Conservation (phyloP, 768 basidiomycete genomes). For the Exidia glandulosa region DNA sequence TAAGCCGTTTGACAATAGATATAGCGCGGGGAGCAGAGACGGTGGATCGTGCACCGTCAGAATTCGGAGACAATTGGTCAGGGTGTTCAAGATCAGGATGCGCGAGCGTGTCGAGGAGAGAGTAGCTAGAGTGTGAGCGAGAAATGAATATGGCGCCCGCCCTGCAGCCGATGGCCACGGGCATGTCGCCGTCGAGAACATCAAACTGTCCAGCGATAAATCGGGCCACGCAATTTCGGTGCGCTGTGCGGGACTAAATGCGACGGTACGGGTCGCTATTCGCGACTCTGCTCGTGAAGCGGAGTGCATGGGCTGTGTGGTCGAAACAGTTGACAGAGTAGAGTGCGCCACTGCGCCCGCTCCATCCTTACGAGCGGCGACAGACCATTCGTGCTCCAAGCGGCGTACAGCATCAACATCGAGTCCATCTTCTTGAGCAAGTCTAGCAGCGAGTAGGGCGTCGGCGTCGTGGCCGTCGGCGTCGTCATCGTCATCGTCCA, state of each 20-base stretch:
- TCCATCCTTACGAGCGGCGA: too few species aligned
- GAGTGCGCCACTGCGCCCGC: too few species aligned
- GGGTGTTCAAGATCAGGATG: slow-evolving; percentile 50
- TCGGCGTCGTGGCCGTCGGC: background rate
- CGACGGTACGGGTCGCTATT: too few species aligned
- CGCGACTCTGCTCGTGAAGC: too few species aligned
- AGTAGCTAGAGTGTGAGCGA: slow-evolving; percentile 50
- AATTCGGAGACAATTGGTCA: slow-evolving; percentile 66
- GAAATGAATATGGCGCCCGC: slow-evolving; percentile 57
- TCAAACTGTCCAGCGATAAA: slow-evolving; percentile 29
- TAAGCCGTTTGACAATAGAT: slow-evolving; percentile 73
- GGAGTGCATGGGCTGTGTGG: too few species aligned
- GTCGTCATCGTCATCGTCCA: background rate
- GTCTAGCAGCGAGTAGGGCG: background rate
- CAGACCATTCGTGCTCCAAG: background rate
- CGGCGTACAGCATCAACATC: background rate
- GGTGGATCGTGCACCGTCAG: slow-evolving; percentile 53
- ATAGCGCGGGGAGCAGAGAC: slow-evolving; percentile 66
- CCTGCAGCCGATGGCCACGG: slow-evolving; percentile 28
- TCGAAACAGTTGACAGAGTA: too few species aligned
- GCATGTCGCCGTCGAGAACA: slow-evolving; percentile 31
- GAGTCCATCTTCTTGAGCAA: background rate
- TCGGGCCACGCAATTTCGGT: slow-evolving; percentile 2
- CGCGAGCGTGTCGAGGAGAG: slow-evolving; percentile 63
- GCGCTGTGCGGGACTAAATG: background rate